A percentile compares a stretch with the other conserved stretches of the same genome.
Evolutionary conservation across 306 rosid genomes (phyloP).

Genomic region (Boehmeria nivea): DNA sequence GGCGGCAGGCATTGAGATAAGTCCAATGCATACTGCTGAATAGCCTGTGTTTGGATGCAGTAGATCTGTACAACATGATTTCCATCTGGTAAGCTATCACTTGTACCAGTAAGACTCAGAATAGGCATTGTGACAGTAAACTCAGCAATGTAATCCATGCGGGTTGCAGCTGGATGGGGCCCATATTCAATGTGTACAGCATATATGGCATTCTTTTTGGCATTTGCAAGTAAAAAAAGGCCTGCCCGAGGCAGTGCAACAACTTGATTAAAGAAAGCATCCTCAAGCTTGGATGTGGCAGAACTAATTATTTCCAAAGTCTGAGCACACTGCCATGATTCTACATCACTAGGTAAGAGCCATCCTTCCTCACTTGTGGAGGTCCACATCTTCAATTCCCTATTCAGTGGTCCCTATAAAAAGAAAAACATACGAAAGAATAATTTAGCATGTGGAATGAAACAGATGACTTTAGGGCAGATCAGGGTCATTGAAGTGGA

Average conservation of each 20-base stretch:
- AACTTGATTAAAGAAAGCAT: conserved; percentile 61
- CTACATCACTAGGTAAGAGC: conserved; percentile 64
- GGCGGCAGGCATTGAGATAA: conserved; percentile 72
- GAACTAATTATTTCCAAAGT: conserved; percentile 57
- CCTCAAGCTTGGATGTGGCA: conserved; percentile 43
- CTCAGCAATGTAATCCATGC: conserved; percentile 68
- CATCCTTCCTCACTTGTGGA: conserved; percentile 67
- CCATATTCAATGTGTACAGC: conserved; percentile 70
- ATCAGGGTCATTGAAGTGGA: conserved; percentile 3
- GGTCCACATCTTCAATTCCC: conserved; percentile 64
- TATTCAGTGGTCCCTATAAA: conserved; percentile 60
- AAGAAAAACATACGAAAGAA: conserved; percentile 10
- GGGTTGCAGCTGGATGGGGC: conserved; percentile 59
- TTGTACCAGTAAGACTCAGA: conserved; percentile 64
- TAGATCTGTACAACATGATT: conserved; percentile 58
- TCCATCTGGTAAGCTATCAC: conserved; percentile 58
- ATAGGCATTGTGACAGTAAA: conserved; percentile 74
- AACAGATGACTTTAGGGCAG: background rate
- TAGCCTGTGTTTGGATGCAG: conserved; percentile 80
- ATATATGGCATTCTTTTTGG: conserved; percentile 72
- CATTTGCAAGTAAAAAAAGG: conserved; percentile 64
- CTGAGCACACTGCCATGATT: conserved; percentile 67
- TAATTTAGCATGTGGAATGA: background rate
- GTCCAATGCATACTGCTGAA: conserved; percentile 67
- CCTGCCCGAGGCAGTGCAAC: conserved; percentile 57